Percentiles rank a stretch among this genome's conserved stretches.
phyloP scores from a whole-genome alignment of 306 rosid species.

The Comarum palustre region DNA sequence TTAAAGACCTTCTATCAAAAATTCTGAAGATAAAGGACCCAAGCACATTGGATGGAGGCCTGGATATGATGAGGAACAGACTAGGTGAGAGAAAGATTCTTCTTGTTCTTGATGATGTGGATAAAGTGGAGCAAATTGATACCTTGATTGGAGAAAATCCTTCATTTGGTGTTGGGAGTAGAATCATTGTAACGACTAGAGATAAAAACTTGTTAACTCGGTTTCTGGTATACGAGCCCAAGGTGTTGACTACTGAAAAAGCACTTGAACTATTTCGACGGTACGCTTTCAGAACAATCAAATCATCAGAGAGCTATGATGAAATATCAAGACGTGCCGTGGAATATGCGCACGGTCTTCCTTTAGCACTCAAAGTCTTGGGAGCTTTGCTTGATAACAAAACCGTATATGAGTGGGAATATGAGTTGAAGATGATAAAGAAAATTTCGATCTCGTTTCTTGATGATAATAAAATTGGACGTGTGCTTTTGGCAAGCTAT shows the following conservation, averaged over 20 bases:
- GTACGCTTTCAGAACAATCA: not conserved
- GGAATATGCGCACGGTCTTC: not conserved
- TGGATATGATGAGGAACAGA: not conserved
- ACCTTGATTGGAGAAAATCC: not conserved
- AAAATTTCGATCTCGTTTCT: not conserved
- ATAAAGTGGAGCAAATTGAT: not conserved
- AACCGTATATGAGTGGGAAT: not conserved
- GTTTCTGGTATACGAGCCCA: not conserved
- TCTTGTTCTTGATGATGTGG: not conserved
- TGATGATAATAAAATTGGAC: not conserved
- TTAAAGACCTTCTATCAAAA: not conserved
- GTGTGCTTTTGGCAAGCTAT: not conserved
- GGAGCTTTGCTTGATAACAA: not conserved
- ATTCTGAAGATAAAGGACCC: not conserved
- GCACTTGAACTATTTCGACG: not conserved
- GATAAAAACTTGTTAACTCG: not conserved
- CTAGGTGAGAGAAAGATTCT: not conserved
- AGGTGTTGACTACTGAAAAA: not conserved
- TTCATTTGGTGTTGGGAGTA: slow-evolving; percentile 16
- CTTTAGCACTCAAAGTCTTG: not conserved
- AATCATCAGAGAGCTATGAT: not conserved
- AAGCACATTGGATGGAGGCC: not conserved
- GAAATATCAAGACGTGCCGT: not conserved
- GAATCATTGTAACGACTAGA: slow-evolving; percentile 24
- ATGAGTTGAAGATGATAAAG: not conserved